phyloP scores from a whole-genome alignment of 306 rosid species.

The Cicer bijugum region DNA sequence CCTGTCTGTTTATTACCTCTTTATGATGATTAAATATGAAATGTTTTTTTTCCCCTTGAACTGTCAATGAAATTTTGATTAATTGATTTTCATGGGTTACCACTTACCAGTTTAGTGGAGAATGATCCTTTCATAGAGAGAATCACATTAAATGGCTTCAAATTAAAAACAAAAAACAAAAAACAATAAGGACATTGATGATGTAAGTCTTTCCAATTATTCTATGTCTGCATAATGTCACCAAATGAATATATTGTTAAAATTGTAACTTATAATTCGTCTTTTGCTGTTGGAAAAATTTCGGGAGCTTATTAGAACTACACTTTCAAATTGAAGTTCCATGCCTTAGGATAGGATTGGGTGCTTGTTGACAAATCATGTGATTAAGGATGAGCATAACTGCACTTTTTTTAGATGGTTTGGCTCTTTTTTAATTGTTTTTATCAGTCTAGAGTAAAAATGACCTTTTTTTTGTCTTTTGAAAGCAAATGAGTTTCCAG shows the following conservation, averaged over 20 bases:
- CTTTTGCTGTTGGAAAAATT: neutral
- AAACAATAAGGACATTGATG: neutral
- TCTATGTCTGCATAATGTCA: neutral
- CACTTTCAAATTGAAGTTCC: neutral
- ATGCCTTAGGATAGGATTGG: too few species aligned
- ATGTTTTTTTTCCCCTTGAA: too few species aligned
- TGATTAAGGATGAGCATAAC: neutral
- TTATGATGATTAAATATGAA: too few species aligned
- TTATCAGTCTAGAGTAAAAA: neutral
- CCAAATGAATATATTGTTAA: neutral
- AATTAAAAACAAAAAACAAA: too few species aligned
- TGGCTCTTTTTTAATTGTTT: neutral
- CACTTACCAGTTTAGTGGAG: too few species aligned
- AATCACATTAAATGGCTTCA: too few species aligned
- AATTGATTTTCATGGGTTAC: too few species aligned
- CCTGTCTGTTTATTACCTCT: too few species aligned
- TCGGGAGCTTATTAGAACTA: neutral
- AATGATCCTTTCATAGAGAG: too few species aligned
- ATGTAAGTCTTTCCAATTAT: neutral
- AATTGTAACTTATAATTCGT: neutral
- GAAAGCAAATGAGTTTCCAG: neutral
- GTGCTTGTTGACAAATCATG: neutral
- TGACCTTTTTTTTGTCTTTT: constrained; percentile 9
- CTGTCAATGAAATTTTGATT: too few species aligned
- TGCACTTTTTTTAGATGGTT: neutral